Conservation (phyloP, 2,329 filamentous ascomycete species). For the Pseudocercospora musae region DNA sequence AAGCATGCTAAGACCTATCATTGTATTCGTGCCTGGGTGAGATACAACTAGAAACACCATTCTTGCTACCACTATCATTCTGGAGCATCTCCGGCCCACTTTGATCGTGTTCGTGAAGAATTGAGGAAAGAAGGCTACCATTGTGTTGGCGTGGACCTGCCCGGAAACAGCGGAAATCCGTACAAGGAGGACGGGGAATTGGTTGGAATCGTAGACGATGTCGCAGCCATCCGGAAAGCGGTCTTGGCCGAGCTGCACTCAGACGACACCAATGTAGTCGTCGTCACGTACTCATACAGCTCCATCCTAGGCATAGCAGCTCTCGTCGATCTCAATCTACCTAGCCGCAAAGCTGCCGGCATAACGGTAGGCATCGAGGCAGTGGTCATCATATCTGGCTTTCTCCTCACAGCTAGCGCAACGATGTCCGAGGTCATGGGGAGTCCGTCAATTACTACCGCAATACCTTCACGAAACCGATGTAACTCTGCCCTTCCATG, state of each 20-base stretch:
- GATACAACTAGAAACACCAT: neutral
- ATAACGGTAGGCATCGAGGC: neutral
- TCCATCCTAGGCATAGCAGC: conserved; percentile 2
- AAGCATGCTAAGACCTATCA: conserved; percentile 10
- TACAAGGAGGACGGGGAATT: neutral
- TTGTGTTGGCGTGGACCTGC: conserved; percentile 6
- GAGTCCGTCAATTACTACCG: conserved; percentile 6
- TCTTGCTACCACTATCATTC: neutral
- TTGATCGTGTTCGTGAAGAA: neutral
- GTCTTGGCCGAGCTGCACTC: neutral
- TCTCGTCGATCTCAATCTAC: neutral
- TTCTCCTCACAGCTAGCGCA: conserved; percentile 2
- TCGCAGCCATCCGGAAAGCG: conserved; percentile 5
- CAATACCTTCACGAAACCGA: conserved; percentile 12
- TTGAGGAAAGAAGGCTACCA: conserved; percentile 7
- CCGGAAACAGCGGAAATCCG: neutral
- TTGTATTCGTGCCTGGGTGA: conserved; percentile 15
- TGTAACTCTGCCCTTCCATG: conserved; percentile 14
- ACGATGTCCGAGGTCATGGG: conserved; percentile 10
- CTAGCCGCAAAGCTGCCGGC: neutral
- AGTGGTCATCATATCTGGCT: conserved; percentile 10
- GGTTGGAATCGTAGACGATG: conserved; percentile 8
- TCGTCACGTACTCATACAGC: conserved; percentile 14
- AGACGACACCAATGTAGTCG: conserved; percentile 4
- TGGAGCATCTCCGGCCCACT: conserved; percentile 14